Percentiles rank a stretch among this genome's conserved stretches.
phyloP scores from a whole-genome alignment of 1,284 basidiomycete genomes.

The Xerocomus amazonicus region DNA sequence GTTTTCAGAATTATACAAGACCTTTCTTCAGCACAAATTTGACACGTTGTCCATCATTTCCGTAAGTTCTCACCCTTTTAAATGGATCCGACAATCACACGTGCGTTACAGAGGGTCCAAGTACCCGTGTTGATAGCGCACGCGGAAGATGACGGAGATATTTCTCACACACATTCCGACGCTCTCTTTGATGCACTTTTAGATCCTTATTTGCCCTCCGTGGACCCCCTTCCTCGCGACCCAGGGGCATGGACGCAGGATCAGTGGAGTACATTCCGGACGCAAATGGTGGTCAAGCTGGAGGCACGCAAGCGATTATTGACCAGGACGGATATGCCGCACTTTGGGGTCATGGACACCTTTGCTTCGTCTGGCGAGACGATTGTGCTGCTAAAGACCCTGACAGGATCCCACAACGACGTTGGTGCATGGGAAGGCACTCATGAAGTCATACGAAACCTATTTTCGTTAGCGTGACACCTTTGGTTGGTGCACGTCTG shows the following conservation, averaged over 20 bases:
- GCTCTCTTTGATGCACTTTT: conserved; percentile 69
- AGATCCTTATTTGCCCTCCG: conserved; percentile 55
- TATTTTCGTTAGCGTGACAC: conserved; percentile 38
- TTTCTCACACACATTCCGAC: conserved; percentile 75
- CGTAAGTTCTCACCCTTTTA: conserved; percentile 36
- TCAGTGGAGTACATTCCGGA: conserved; percentile 40
- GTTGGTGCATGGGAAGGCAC: conserved; percentile 70
- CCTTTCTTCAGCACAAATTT: conserved; percentile 60
- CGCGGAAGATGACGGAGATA: conserved; percentile 78
- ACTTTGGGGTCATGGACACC: conserved; percentile 58
- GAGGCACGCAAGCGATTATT: conserved; percentile 46
- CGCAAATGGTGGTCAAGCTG: conserved; percentile 36
- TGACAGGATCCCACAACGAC: conserved; percentile 61
- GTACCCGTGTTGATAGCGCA: conserved; percentile 76
- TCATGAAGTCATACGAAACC: conserved; percentile 61
- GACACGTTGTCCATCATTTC: conserved; percentile 60
- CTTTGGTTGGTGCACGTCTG: too few relatives aligned
- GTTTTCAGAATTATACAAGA: conserved; percentile 51
- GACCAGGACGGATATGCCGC: conserved; percentile 42
- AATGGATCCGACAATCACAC: not conserved
- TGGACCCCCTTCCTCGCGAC: conserved; percentile 40
- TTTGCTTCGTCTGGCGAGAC: conserved; percentile 46
- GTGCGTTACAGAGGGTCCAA: conserved; percentile 47
- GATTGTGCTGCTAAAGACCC: conserved; percentile 58
- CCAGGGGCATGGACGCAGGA: conserved; percentile 29